These are phyloP conservation scores for Quercus mongolica DNA, from an alignment of 306 rosid species.

Conservation along the genomic window DNA sequence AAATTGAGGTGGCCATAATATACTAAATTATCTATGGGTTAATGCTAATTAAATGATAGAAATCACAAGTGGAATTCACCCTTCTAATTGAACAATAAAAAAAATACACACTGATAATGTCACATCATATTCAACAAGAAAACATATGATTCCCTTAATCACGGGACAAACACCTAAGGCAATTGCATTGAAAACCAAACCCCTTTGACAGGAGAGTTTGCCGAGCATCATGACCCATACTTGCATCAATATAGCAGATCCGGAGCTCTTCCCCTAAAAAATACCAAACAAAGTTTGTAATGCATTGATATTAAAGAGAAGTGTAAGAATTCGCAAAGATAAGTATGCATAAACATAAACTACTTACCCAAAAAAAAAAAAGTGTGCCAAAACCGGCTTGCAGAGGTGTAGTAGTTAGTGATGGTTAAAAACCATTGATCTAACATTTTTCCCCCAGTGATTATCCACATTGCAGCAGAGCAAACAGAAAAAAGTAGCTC, in stretches of 20 bases:
- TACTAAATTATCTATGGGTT: no score
- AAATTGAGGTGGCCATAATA: no score
- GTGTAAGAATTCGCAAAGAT: not conserved
- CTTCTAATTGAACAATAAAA: not conserved
- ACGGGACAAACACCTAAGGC: slow-evolving; percentile 61
- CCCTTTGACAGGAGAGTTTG: slow-evolving; percentile 56
- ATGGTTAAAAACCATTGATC: no score
- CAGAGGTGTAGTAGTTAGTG: not conserved
- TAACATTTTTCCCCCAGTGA: not conserved
- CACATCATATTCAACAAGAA: not conserved
- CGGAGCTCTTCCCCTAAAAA: slow-evolving; percentile 84
- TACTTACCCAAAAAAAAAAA: no score
- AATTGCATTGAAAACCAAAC: slow-evolving; percentile 78
- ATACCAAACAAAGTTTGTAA: not conserved
- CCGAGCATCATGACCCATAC: slow-evolving; percentile 64
- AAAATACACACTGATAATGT: not conserved
- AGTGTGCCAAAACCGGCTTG: not conserved
- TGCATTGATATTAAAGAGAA: not conserved
- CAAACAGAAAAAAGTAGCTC: not conserved
- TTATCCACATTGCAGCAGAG: not conserved
- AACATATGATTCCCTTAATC: slow-evolving; percentile 27
- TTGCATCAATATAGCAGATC: slow-evolving; percentile 90
- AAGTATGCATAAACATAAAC: not conserved
- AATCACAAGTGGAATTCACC: not conserved
- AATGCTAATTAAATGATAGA: not conserved